A percentile compares a stretch with the other conserved stretches of the same genome.
These are phyloP conservation scores for Ceratocystis cubensis DNA, from an alignment of 2,329 filamentous ascomycete genomes.

Conservation along the genomic window DNA sequence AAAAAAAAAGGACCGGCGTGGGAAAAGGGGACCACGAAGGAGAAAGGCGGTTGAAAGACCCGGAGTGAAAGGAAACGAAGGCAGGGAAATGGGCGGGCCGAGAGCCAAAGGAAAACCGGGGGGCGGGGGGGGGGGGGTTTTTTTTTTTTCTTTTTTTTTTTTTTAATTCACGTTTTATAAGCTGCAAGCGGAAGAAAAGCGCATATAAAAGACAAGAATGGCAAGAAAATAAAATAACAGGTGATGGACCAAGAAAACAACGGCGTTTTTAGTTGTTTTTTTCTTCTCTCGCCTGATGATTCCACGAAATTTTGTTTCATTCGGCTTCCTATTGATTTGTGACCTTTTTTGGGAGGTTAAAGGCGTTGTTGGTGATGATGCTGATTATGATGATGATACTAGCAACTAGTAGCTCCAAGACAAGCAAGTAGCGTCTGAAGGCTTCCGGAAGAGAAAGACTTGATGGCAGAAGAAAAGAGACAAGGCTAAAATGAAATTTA, in stretches of 20 bases:
- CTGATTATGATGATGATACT: neutral
- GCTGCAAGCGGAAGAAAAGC: conserved; percentile 1
- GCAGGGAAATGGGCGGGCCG: no score
- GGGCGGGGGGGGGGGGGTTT: neutral
- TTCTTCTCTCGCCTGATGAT: neutral
- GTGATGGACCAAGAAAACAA: neutral
- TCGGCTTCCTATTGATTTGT: neutral
- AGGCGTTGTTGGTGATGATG: neutral
- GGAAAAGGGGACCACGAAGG: no score
- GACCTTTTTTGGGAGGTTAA: neutral
- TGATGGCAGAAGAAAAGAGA: neutral
- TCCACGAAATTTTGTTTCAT: no score
- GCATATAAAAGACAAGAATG: neutral
- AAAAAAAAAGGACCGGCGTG: no score
- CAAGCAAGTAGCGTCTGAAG: neutral
- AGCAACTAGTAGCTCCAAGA: no score
- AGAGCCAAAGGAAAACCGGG: no score
- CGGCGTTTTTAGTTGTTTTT: neutral
- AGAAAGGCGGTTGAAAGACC: no score
- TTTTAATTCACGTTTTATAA: neutral
- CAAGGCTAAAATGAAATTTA: conserved; percentile 13
- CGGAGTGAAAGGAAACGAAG: no score
- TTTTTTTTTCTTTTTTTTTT: neutral
- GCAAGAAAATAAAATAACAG: neutral
- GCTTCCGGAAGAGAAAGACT: neutral